Evolutionary conservation across 2,329 filamentous ascomycete genomes (phyloP).

Genomic region (Calonectria honghensis): DNA sequence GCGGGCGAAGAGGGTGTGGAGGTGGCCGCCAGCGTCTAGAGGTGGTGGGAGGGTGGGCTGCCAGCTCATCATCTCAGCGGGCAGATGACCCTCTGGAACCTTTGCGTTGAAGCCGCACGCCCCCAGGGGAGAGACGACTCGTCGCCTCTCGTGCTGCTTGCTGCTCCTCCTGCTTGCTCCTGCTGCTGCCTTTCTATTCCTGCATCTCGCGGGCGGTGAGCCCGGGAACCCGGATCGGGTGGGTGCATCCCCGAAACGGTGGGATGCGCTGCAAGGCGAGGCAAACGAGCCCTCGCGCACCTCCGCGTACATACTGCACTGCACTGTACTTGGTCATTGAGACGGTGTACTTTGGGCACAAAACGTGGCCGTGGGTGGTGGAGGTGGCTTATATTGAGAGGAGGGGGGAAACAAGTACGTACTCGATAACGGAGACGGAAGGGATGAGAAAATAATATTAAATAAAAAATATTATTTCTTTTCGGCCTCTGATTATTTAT

Average conservation of each 20-base stretch:
- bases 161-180: not conserved
- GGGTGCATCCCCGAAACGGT: conserved; percentile 41
- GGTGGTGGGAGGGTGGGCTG: conserved; percentile 44
- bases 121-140: not conserved
- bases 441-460: conserved; percentile 8
- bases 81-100: conserved; percentile 58
- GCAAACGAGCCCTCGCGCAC: not conserved
- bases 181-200: not conserved
- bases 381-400: conserved; percentile 25
- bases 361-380: conserved; percentile 23
- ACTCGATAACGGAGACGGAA: conserved; percentile 2
- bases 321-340: not conserved
- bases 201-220: conserved; percentile 49
- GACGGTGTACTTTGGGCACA: conserved; percentile 7
- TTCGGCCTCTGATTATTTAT: conserved; percentile 16
- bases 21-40: conserved; percentile 1
- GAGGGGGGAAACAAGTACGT: not conserved
- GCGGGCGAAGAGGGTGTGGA: conserved; percentile 43
- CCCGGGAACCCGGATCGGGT: conserved; percentile 51
- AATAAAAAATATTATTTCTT: conserved; percentile 19
- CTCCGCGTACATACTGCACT: not conserved
- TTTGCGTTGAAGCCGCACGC: conserved; percentile 17
- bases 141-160: not conserved
- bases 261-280: conserved; percentile 11
- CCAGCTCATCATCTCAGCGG: conserved; percentile 60